These are phyloP conservation scores for Clarireedia hainanense DNA, from an alignment of 2,329 filamentous ascomycete genomes.

Conservation along the genomic window DNA sequence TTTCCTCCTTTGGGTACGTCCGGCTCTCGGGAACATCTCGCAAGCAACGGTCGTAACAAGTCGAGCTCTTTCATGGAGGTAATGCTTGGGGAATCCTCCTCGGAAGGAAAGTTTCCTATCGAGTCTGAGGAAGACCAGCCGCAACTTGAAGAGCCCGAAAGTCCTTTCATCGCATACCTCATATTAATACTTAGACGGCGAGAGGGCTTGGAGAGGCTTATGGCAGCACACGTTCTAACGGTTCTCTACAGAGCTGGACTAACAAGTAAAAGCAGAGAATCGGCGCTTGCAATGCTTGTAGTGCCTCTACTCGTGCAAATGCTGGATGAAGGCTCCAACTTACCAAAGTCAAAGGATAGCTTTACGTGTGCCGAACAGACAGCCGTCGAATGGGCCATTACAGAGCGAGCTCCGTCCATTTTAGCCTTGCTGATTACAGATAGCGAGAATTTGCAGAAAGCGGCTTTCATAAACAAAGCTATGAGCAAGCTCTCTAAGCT, in stretches of 20 bases:
- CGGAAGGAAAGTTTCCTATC: not conserved
- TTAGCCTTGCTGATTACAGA: slow-evolving; percentile 74
- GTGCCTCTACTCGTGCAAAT: slow-evolving; percentile 63
- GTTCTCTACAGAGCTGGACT: slow-evolving; percentile 62
- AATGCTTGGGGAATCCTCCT: not conserved
- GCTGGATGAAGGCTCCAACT: slow-evolving; percentile 45
- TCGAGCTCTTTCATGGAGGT: not conserved
- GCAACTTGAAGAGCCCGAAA: slow-evolving; percentile 55
- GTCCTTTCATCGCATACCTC: slow-evolving; percentile 65
- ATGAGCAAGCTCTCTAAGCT: slow-evolving; percentile 55
- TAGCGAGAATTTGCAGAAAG: slow-evolving; percentile 70
- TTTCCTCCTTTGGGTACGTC: slow-evolving; percentile 47
- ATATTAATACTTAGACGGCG: slow-evolving; percentile 54
- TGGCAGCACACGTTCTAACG: slow-evolving; percentile 62
- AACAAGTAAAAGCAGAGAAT: slow-evolving; percentile 55
- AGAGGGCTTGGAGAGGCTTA: slow-evolving; percentile 51
- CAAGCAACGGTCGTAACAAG: slow-evolving; percentile 17
- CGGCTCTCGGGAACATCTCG: slow-evolving; percentile 32
- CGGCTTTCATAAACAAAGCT: slow-evolving; percentile 64
- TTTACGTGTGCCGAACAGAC: slow-evolving; percentile 30
- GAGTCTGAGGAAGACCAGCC: slow-evolving; percentile 25
- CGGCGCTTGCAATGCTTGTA: slow-evolving; percentile 57
- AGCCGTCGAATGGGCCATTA: slow-evolving; percentile 42
- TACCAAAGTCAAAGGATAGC: slow-evolving; percentile 34
- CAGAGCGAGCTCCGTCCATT: slow-evolving; percentile 66